Evolutionary conservation across 2,329 filamentous ascomycete genomes (phyloP).

Genomic region (Phialocephala subalpina): DNA sequence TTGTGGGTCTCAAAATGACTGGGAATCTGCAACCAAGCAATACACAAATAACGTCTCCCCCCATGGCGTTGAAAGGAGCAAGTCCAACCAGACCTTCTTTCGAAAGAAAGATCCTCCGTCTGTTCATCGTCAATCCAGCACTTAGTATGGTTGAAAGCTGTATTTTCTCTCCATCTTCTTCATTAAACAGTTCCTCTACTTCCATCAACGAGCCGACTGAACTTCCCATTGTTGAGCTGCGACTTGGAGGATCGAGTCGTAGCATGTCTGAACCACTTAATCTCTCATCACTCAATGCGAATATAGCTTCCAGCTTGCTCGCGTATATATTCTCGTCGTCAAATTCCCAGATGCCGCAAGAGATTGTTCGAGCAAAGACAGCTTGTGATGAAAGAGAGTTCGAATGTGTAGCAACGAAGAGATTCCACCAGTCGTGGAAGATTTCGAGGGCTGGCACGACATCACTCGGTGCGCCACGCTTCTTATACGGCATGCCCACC

Average conservation of each 20-base stretch:
- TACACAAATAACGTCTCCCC: constrained; percentile 36
- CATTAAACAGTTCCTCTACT: constrained; percentile 3
- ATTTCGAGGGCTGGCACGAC: constrained; percentile 26
- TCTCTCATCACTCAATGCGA: constrained; percentile 22
- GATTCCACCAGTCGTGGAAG: constrained; percentile 40
- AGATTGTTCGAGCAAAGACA: constrained; percentile 33
- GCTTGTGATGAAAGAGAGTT: constrained; percentile 26
- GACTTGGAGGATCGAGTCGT: constrained; percentile 21
- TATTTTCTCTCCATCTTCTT: constrained; percentile 26
- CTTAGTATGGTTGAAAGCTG: constrained; percentile 32
- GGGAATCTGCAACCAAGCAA: constrained; percentile 40
- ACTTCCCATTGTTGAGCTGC: constrained; percentile 8
- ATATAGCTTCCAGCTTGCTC: constrained; percentile 33
- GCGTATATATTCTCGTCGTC: constrained; percentile 27
- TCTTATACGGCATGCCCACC: constrained; percentile 29
- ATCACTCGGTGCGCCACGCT: constrained; percentile 27
- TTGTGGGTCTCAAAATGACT: constrained; percentile 33
- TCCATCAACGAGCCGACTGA: constrained; percentile 19
- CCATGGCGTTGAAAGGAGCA: constrained; percentile 30
- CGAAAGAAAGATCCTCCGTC: constrained; percentile 33
- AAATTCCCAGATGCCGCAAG: constrained; percentile 38
- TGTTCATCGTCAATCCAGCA: constrained; percentile 37
- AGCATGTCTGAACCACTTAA: constrained; percentile 21
- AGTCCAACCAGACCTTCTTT: constrained; percentile 29
- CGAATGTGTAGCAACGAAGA: constrained; percentile 26